Evolutionary conservation across 345 rosid species (phyloP), one percentile per base, ranked within the genome.

Genomic region (Corchorus capsularis): DNA sequence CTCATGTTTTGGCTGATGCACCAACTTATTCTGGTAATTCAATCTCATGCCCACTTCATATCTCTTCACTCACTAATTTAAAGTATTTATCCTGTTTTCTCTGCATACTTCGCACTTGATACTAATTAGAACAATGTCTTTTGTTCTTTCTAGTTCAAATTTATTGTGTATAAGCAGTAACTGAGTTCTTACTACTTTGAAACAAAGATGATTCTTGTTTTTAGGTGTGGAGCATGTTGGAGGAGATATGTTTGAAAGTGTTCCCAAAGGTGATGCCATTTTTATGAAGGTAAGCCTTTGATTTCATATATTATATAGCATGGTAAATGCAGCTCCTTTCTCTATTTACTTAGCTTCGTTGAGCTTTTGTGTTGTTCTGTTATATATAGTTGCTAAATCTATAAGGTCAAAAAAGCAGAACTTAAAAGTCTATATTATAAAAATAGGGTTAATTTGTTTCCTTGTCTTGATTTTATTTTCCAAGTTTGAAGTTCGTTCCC

Each of bases 11-110:
- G 41, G 81, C 72, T 11, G 46, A 77, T 59, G 81, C 88, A 8
- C 85, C 88, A 8, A 14, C 79, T 0, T 79, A 71, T 74, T 34
- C 81, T 60, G 90, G 90, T 59, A 59, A 12, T 12, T 37, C 39
- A 59, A 59, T 59, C 7, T 57, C 34, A 57, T 12, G 13, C 2
- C 14, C 4, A 4, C 3, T 49, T 12, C 43, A 39, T 39, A 39
- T 39, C 43, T 39, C 43, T 39, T 39, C 43, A 39, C 43, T n/a
- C n/a, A 53, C 64, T n/a, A 55, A n/a, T n/a, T 55, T 7, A 53
- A 55, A n/a, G 3, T n/a, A n/a, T n/a, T n/a, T n/a, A 43, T 61
- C 15, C 10, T 61, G n/a, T 61, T 5, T 32, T 61, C 43, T 34
- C 8, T 34, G 6, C 41, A 34, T n/a, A 61, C 34, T n/a, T 43